These are phyloP conservation scores for Hepatocystis sp. DNA, from an alignment of 169 alveolate genomes.

Conservation along the genomic window DNA sequence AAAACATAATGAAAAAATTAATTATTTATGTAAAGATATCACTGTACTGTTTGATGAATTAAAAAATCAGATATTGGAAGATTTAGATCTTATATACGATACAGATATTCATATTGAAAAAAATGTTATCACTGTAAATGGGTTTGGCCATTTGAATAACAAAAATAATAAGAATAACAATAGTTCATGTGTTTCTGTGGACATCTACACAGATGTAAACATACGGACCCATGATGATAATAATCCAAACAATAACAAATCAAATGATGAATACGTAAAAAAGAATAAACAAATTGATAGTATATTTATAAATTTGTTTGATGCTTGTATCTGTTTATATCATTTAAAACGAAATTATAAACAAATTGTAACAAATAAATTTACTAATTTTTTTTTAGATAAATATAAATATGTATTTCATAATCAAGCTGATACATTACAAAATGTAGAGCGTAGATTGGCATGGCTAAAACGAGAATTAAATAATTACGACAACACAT, in stretches of 20 bases:
- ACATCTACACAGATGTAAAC: too few species aligned
- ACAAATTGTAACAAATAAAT: conserved; percentile 24
- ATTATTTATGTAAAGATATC: conserved; percentile 14
- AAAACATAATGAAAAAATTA: conserved; percentile 12
- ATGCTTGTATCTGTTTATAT: conserved; percentile 70
- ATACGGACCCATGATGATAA: background rate
- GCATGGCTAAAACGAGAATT: conserved; percentile 61
- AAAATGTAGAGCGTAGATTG: conserved; percentile 56
- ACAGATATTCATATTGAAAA: conserved; percentile 59
- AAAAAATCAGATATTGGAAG: conserved; percentile 61
- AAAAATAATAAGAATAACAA: too few species aligned
- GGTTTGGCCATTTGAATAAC: background rate
- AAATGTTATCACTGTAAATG: conserved; percentile 18
- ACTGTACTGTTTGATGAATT: conserved; percentile 31
- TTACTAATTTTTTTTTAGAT: conserved; percentile 50
- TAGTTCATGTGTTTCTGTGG: too few species aligned
- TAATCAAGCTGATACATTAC: conserved; percentile 61
- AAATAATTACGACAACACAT: conserved; percentile 58
- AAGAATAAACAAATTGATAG: background rate
- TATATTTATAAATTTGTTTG: conserved; percentile 31
- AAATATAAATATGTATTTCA: conserved; percentile 40
- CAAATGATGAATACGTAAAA: background rate
- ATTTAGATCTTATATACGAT: conserved; percentile 57
- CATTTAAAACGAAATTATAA: conserved; percentile 14
- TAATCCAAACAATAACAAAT: background rate